Base-by-base conservation (phyloP, 2,329 filamentous ascomycete genomes). In the Knoxdaviesia proteae region DNA sequence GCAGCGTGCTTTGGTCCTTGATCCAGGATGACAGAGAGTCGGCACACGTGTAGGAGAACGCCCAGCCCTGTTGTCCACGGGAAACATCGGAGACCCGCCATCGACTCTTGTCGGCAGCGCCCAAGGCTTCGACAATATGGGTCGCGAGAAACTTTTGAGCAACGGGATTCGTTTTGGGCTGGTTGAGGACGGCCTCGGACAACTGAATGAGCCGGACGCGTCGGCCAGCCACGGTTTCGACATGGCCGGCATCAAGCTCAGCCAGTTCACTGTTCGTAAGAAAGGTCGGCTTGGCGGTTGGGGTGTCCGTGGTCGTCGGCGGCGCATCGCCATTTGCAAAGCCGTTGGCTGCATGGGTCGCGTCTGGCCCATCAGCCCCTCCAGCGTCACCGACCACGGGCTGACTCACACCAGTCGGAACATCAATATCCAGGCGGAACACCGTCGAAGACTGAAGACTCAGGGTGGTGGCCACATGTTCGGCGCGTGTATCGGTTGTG, bases 11-110 rank as follows among this genome's bases (percentile, higher is more conserved):
- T 20, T 20, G 20, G 20, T 20, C 63, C 20, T 62, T 61, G 35
- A 52, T 58, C 71, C 71, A 75, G 34, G 61, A 59, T 47, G 64
- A 60, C 37, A 61, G 55, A 3, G 71, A 74, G 47, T 66, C 59
- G 45, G 62, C 66, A 58, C 71, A 76, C 11, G 62, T 54, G 47
- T 69, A 74, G 3, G 59, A 62, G 43, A 74, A 65, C 1, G 58
- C 60, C 69, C 70, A 74, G 5, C 69, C 68, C 38, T 68, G 62
- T 0, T 61, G 47, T 6, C 52, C 58, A 9, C 62, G 57, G 30
- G 62, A 61, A 20, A 68, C 58, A 11, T 65, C 57, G 20, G 64
- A 58, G 32, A 66, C 53, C 3, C 50, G 51, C 71, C 71, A 75
- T 0, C 53, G 54, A 47, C 68, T 69, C 9, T 56, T 57, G 47